A percentile compares a stretch with the other conserved stretches of the same genome.
phyloP scores from a whole-genome alignment of 2,329 filamentous ascomycete genomes.

The Fusarium siculi region DNA sequence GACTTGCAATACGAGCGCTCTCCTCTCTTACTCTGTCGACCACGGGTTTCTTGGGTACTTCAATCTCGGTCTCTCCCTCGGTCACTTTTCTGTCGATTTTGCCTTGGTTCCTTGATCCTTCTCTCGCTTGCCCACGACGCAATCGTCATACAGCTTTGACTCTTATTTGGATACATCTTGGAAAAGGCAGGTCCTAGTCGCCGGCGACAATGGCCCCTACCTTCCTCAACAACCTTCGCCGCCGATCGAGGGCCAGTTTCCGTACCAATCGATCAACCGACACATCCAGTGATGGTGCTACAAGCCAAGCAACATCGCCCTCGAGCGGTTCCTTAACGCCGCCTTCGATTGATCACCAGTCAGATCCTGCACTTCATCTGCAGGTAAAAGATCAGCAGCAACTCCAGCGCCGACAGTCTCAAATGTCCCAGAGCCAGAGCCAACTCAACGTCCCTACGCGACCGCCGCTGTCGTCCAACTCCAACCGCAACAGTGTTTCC shows the following conservation, averaged over 20 bases:
- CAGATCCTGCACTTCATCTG: constrained; percentile 72
- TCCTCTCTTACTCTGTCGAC: constrained; percentile 16
- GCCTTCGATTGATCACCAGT: constrained; percentile 75
- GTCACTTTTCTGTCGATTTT: neutral
- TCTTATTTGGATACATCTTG: constrained; percentile 8
- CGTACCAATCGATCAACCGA: constrained; percentile 71
- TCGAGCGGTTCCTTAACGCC: constrained; percentile 79
- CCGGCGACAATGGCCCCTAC: constrained; percentile 64
- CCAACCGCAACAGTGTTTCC: constrained; percentile 71
- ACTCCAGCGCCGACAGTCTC: constrained; percentile 30
- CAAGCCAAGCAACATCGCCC: constrained; percentile 67
- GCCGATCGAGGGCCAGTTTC: constrained; percentile 80
- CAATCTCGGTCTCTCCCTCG: constrained; percentile 21
- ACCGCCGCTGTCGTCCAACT: constrained; percentile 54
- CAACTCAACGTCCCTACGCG: constrained; percentile 46
- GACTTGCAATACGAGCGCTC: constrained; percentile 33
- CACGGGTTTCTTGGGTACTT: constrained; percentile 20
- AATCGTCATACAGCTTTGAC: constrained; percentile 6
- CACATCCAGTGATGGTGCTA: constrained; percentile 68
- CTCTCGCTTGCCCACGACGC: constrained; percentile 20
- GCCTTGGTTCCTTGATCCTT: neutral
- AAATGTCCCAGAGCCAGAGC: constrained; percentile 33
- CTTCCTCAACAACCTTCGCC: constrained; percentile 78
- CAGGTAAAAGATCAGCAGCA: constrained; percentile 61
- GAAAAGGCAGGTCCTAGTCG: constrained; percentile 33